Evolutionary conservation across 768 basidiomycete species (phyloP).

Genomic region (Pisolithus marmoratus): DNA sequence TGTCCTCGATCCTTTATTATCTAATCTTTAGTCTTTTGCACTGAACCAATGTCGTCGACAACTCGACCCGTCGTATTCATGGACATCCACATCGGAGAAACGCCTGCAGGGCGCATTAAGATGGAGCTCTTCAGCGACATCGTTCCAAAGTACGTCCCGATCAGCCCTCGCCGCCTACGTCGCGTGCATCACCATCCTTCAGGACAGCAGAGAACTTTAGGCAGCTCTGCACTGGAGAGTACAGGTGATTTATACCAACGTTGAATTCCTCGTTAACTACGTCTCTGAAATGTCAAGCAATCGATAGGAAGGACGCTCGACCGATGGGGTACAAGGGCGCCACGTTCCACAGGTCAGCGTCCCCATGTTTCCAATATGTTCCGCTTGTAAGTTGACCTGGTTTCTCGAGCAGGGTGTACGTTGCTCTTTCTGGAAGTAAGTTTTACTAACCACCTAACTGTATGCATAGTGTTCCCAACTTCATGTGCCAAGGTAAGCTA

Average conservation of each 20-base stretch:
- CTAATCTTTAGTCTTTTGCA: neutral
- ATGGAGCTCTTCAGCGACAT: conserved; percentile 97
- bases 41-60: conserved; percentile 36
- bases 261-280: neutral
- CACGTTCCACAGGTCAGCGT: conserved; percentile 81
- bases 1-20: neutral
- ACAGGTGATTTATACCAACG: conserved; percentile 46
- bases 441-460: conserved; percentile 9
- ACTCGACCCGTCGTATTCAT: conserved; percentile 91
- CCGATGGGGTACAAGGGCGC: conserved; percentile 90
- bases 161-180: neutral
- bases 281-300: conserved; percentile 11
- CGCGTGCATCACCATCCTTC: conserved; percentile 2
- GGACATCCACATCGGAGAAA: conserved; percentile 96
- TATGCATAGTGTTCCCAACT: conserved; percentile 66
- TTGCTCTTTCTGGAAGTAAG: neutral
- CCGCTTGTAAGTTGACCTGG: conserved; percentile 2
- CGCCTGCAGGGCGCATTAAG: conserved; percentile 89
- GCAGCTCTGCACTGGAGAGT: conserved; percentile 97
- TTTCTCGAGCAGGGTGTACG: conserved; percentile 59
- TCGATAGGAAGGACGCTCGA: conserved; percentile 48
- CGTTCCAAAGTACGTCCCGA: conserved; percentile 73
- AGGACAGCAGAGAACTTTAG: conserved; percentile 98
- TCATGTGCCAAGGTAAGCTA: conserved; percentile 86
- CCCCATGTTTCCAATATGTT: neutral